These are phyloP conservation scores for Pulveroboletus sp. DNA, from an alignment of 768 basidiomycete species.

Conservation along the genomic window DNA sequence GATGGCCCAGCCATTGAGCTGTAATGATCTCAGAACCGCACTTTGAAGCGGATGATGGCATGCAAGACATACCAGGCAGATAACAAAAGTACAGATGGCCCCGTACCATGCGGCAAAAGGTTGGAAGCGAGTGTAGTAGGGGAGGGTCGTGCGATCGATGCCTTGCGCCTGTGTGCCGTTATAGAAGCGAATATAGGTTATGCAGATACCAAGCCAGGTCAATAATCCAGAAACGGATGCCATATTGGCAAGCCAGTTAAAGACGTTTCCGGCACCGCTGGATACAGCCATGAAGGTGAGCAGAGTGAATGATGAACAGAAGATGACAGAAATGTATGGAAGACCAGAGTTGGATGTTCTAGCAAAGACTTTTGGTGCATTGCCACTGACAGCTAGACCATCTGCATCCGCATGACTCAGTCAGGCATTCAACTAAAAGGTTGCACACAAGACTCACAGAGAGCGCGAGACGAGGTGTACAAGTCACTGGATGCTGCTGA, in stretches of 20 bases:
- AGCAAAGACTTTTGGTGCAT: constrained; percentile 79
- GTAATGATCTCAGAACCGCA: constrained; percentile 31
- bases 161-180: constrained; percentile 79
- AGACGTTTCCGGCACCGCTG: no score
- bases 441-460: constrained; percentile 53
- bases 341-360: constrained; percentile 68
- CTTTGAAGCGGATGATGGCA: neutral
- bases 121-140: constrained; percentile 62
- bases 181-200: no score
- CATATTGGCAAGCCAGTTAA: constrained; percentile 78
- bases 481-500: no score
- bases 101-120: no score
- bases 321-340: constrained; percentile 66
- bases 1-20: constrained; percentile 49
- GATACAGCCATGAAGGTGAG: no score
- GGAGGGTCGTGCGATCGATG: constrained; percentile 63
- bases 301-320: constrained; percentile 66
- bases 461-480: no score
- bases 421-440: neutral
- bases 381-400: constrained; percentile 73
- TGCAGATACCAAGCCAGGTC: constrained; percentile 83
- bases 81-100: constrained; percentile 34
- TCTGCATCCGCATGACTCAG: constrained; percentile 42
- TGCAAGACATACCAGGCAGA: constrained; percentile 58
- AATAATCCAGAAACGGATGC: constrained; percentile 64